These are phyloP conservation scores for Hemileccinum rubropunctum DNA, from an alignment of 768 basidiomycete species.

Conservation along the genomic window DNA sequence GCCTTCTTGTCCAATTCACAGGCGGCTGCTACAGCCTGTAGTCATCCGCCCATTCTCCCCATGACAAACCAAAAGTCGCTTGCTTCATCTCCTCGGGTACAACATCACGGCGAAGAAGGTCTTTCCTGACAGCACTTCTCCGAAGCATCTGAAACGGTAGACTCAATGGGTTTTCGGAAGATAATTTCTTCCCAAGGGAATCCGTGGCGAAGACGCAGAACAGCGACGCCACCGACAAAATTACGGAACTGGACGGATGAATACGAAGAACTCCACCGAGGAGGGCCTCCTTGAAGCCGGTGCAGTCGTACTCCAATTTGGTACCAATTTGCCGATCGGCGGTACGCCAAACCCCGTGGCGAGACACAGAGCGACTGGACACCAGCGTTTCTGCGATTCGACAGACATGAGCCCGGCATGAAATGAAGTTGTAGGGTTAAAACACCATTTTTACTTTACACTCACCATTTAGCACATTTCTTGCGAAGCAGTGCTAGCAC, in stretches of 20 bases:
- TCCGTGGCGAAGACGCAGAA: conserved; percentile 26
- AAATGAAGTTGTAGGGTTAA: no score
- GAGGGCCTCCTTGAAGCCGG: conserved; percentile 13
- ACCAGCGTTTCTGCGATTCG: no score
- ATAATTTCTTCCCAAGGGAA: conserved; percentile 28
- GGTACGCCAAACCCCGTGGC: no score
- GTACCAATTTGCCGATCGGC: no score
- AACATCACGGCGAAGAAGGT: conserved; percentile 26
- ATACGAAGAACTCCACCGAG: conserved; percentile 31
- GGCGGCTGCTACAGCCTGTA: conserved; percentile 29
- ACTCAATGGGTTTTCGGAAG: conserved; percentile 29
- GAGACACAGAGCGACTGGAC: no score
- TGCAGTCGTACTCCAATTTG: no score
- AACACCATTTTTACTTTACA: no score
- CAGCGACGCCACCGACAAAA: conserved; percentile 19
- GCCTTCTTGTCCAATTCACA: conserved; percentile 17
- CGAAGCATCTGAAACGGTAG: conserved; percentile 22
- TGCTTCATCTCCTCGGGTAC: conserved; percentile 29
- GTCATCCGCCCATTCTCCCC: conserved; percentile 34
- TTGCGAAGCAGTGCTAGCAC: no score
- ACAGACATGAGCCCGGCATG: no score
- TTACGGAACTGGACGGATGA: no score
- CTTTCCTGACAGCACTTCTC: conserved; percentile 29
- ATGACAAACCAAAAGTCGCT: conserved; percentile 25
- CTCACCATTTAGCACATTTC: no score